phyloP scores from a whole-genome alignment of 768 basidiomycete species.

The Lactarius trivialis region DNA sequence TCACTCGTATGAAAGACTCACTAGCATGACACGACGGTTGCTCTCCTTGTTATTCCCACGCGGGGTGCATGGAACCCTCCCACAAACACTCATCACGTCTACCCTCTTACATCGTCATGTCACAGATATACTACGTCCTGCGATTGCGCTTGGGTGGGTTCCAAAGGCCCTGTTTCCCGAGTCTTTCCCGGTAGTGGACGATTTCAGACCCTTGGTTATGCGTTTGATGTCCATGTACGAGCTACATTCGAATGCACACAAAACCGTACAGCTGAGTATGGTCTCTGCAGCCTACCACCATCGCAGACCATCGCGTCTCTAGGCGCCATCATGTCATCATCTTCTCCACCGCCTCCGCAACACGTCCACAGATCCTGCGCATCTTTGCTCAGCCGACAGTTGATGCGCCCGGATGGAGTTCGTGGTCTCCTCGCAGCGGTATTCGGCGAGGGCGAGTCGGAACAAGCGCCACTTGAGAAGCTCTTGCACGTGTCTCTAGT shows the following conservation, averaged over 20 bases:
- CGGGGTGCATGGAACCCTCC: conserved; percentile 40
- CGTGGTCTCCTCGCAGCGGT: conserved; percentile 61
- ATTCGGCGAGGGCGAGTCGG: conserved; percentile 56
- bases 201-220: conserved; percentile 44
- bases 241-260: not conserved
- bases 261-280: not conserved
- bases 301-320: conserved; percentile 60
- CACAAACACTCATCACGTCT: conserved; percentile 56
- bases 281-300: conserved; percentile 48
- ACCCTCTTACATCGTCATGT: conserved; percentile 53
- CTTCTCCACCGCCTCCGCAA: conserved; percentile 39
- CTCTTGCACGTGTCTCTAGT: conserved; percentile 66
- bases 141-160: conserved; percentile 67
- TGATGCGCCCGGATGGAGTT: conserved; percentile 65
- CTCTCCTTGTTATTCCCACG: conserved; percentile 47
- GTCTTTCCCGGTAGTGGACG: conserved; percentile 36
- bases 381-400: conserved; percentile 60
- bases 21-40: conserved; percentile 38
- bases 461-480: conserved; percentile 56
- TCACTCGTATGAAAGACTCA: conserved; percentile 41
- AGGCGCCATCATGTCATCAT: conserved; percentile 41
- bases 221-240: conserved; percentile 61
- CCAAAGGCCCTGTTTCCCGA: conserved; percentile 44
- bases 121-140: conserved; percentile 51
- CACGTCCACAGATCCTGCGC: conserved; percentile 56